Evolutionary conservation across 2,329 filamentous ascomycete species (phyloP).

Genomic region (Metarhizium humberi): DNA sequence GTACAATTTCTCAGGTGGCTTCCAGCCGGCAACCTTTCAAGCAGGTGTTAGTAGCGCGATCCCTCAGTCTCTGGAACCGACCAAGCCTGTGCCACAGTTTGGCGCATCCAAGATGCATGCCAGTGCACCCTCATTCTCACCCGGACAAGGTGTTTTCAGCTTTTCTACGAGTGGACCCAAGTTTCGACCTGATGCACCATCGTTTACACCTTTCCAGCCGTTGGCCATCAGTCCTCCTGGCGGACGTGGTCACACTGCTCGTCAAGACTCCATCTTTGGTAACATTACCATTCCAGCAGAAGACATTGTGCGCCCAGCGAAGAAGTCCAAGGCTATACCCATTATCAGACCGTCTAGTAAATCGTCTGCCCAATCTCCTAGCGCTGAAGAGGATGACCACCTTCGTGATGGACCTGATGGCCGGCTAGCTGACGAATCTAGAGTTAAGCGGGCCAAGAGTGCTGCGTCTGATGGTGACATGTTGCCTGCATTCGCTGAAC

Average conservation of each 20-base stretch:
- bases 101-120: conserved; percentile 52
- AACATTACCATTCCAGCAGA: conserved; percentile 55
- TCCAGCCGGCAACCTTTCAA: conserved; percentile 41
- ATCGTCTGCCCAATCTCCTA: conserved; percentile 27
- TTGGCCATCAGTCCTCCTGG: conserved; percentile 35
- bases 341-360: conserved; percentile 59
- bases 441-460: conserved; percentile 66
- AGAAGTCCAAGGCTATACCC: conserved; percentile 74
- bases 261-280: conserved; percentile 53
- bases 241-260: conserved; percentile 34
- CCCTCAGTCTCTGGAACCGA: conserved; percentile 9
- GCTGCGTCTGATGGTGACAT: conserved; percentile 58
- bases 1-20: conserved; percentile 39
- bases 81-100: conserved; percentile 20
- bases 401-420: conserved; percentile 38
- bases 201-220: conserved; percentile 57
- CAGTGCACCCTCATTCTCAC: conserved; percentile 61
- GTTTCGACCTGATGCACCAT: conserved; percentile 68
- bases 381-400: conserved; percentile 9
- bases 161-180: conserved; percentile 58
- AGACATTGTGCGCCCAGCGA: conserved; percentile 55
- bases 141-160: conserved; percentile 54
- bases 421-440: conserved; percentile 52
- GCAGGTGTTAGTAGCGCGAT: conserved; percentile 15
- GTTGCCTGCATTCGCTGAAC: conserved; percentile 64